Evolutionary conservation across 371 early-diverging fungal species (phyloP).

Genomic region (Blastocladiella emersonii): DNA sequence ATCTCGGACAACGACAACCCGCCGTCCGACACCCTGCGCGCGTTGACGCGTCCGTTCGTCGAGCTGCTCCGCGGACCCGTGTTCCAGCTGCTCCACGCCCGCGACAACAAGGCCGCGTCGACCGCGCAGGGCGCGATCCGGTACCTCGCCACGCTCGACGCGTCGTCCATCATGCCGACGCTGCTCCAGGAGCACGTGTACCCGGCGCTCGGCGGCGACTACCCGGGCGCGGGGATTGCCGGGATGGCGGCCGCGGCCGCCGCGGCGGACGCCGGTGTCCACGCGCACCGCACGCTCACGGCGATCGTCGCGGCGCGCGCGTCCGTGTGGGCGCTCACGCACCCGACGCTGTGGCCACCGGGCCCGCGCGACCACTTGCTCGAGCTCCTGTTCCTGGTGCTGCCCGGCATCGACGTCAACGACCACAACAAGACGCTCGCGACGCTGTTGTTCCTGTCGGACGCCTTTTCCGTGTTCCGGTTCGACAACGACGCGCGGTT

Average conservation of each 20-base stretch:
- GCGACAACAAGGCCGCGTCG: conserved; percentile 64
- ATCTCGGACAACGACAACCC: conserved; percentile 40
- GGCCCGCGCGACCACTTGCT: conserved; percentile 61
- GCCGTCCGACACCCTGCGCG: conserved; percentile 43
- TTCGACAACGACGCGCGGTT: not conserved
- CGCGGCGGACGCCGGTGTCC: not conserved
- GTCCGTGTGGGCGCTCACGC: conserved; percentile 49
- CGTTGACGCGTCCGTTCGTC: conserved; percentile 65
- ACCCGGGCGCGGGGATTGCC: not conserved
- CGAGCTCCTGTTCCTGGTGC: conserved; percentile 52
- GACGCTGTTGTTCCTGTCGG: conserved; percentile 57
- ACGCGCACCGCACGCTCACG: conserved; percentile 67
- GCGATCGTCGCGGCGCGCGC: conserved; percentile 53
- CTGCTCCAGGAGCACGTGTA: not conserved
- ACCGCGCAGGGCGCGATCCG: not conserved
- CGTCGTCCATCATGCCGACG: not conserved
- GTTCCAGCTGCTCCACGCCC: conserved; percentile 74
- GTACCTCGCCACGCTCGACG: not conserved
- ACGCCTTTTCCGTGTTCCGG: conserved; percentile 42
- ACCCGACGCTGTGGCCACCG: conserved; percentile 53
- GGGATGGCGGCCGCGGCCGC: not conserved
- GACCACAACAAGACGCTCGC: conserved; percentile 65
- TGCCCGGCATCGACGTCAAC: conserved; percentile 84
- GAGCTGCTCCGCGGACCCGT: conserved; percentile 59
- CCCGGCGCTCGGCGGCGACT: not conserved